Evolutionary conservation across 768 basidiomycete species (phyloP), one percentile per base, ranked within the genome.

Genomic region (Lentinus brumalis): DNA sequence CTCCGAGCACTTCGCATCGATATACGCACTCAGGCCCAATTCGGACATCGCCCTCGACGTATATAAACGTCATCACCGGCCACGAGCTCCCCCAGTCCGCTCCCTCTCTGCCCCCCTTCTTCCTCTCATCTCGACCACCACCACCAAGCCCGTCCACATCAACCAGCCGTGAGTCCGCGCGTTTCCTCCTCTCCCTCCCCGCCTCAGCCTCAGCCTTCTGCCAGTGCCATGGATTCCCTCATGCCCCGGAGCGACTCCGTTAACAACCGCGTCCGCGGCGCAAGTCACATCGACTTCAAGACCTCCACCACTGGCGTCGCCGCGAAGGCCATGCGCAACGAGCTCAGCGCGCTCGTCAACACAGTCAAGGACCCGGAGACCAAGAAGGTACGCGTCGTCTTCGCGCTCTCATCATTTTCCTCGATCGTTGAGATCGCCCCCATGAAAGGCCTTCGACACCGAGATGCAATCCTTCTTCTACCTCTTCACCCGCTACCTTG

Each of bases 391-490:
- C 55, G 67, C 58, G 39, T 35, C 53, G 57, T 56, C 64, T 68
- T 41, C 21, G 45, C 32, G 49, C 21, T 7, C 10, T n/a, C 39
- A 42, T 30, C 50, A 18, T 35, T 54, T 9, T 30, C 38, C n/a
- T 21, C 40, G n/a, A 55, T 52, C 31, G 42, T 42, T 64, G 62
- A 61, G 60, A 55, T 54, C 53, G 44, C 5, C 56, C 46, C 49
- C 60, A 55, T 39, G 26, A 16, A 45, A 94, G 92, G 86, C 88
- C 11, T 97, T 98, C 78, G 90, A 94, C 77, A 88, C 87, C 42
- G 95, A 99, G 79, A 97, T 98, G 95, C 89, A 94, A 75, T 87
- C 89, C 61, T 98, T 98, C 83, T 95, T 95, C 84, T 87, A 88
- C 69, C 91, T 98, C 69, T 96, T 96, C 83, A 96, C 92, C 72